Conservation (phyloP, 2,329 filamentous ascomycete species). For the Calonectria pseudoturangicola region DNA sequence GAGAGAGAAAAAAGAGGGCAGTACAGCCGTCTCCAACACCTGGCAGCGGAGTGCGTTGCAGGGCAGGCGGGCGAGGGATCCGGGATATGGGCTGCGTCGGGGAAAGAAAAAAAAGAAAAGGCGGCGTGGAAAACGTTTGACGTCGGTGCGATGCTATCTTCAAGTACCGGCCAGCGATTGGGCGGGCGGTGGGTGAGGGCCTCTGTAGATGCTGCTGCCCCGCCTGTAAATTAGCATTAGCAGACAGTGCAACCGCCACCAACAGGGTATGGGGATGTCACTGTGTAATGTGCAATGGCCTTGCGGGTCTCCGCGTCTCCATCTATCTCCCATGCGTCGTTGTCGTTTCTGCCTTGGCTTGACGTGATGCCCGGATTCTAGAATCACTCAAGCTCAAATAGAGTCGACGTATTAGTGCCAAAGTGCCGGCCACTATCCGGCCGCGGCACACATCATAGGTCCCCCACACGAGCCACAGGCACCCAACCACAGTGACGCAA, state of each 20-base stretch:
- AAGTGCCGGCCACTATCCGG: constrained; percentile 16
- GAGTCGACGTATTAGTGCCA: constrained; percentile 9
- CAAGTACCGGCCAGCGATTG: constrained; percentile 19
- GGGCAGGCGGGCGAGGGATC: constrained; percentile 4
- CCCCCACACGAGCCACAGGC: constrained; percentile 47
- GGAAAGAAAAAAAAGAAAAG: constrained; percentile 22
- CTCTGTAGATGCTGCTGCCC: constrained; percentile 39
- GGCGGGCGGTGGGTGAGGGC: constrained; percentile 34
- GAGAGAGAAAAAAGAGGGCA: not conserved
- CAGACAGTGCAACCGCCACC: constrained; percentile 15
- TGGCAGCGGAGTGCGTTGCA: constrained; percentile 17
- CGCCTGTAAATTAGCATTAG: constrained; percentile 10
- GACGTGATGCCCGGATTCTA: not conserved
- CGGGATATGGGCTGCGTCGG: not conserved
- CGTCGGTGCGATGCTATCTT: constrained; percentile 31
- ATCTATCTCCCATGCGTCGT: not conserved
- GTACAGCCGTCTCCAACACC: constrained; percentile 24
- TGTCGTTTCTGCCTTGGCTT: not conserved
- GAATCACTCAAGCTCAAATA: constrained; percentile 9
- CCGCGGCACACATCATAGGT: constrained; percentile 25
- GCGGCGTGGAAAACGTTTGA: constrained; percentile 31
- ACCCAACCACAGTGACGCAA: constrained; percentile 60
- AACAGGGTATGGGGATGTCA: not conserved
- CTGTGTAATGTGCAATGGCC: not conserved
- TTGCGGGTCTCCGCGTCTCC: not conserved